Base-by-base conservation (phyloP, 2,329 filamentous ascomycete genomes). In the Juglanconis oblonga region DNA sequence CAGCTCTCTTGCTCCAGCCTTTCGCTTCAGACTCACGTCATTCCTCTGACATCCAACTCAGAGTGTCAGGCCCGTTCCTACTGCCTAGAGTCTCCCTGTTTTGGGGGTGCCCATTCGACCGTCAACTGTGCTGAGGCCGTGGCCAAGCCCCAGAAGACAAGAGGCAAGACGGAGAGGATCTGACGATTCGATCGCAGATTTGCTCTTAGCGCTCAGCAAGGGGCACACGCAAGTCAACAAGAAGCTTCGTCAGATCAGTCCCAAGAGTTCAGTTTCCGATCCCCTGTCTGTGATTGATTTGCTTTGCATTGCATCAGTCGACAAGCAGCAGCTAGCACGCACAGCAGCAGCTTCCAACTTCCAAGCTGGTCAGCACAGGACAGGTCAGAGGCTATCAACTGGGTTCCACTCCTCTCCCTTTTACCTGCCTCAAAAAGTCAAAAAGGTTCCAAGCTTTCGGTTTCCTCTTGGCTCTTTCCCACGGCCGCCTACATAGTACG, bases 221-320 rank as follows among this genome's bases (percentile, higher is more conserved):
- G 24, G 45, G 17, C 17, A 31, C 10, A 17, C 14, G 45, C 17
- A n/a, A 45, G 31, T 29, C n/a, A 31, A 3, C 53, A 48, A 32
- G 24, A 51, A 51, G 33, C 17, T 38, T 38, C 31, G n/a, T 29
- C 53, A 14, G 44, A 36, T 9, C 44, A 24, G 44, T 38, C 13
- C 50, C 29, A 14, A 55, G 35, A 52, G 17, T 35, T 32, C 52
- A 49, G 10, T 32, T 51, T 17, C 32, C 48, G 53, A 44, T 57
- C 47, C 57, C 57, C 51, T 57, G 57, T 62, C 59, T 49, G 56
- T 62, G 61, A 52, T 57, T 57, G 61, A 57, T 60, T 52, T 60
- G 61, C 50, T 42, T 57, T 54, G 50, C 44, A 44, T 57, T 60
- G 53, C 60, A 62, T 38, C 42, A 17, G 38, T 50, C 56, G 51